Evolutionary conservation across 2,329 filamentous ascomycete genomes (phyloP).

Genomic region (Ascochyta viciae-villosae): DNA sequence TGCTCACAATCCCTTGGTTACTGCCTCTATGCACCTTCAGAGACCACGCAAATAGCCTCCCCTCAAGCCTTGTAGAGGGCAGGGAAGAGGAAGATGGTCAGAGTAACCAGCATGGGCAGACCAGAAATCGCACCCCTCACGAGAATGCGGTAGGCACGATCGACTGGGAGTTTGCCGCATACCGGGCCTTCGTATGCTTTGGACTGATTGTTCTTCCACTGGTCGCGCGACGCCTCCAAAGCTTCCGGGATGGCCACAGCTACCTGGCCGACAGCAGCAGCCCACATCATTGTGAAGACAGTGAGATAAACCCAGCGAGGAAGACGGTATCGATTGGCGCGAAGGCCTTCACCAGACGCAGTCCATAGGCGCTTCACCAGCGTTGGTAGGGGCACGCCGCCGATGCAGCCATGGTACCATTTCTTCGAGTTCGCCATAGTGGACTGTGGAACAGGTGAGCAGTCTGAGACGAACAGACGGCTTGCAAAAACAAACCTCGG

Average conservation of each 20-base stretch:
- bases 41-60: too few relatives aligned
- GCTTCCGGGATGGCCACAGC: conserved; percentile 6
- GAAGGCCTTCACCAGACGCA: conserved; percentile 6
- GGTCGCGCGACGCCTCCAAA: neutral
- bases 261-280: neutral
- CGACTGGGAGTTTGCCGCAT: neutral
- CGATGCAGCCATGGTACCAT: conserved; percentile 8
- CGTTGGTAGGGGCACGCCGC: conserved; percentile 6
- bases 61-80: conserved; percentile 6
- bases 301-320: conserved; percentile 1
- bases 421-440: neutral
- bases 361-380: conserved; percentile 1
- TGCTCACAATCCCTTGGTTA: too few relatives aligned
- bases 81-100: conserved; percentile 19
- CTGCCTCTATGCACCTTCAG: neutral
- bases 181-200: neutral
- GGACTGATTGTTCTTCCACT: neutral
- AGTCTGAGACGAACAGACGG: neutral
- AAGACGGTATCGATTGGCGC: conserved; percentile 13
- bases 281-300: conserved; percentile 3
- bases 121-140: neutral
- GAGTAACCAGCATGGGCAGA: conserved; percentile 4
- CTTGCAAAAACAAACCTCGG: neutral
- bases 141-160: conserved; percentile 9
- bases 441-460: neutral